Percentiles rank a stretch among this genome's conserved stretches.
phyloP scores from a whole-genome alignment of 495 filamentous ascomycete species.

The Xylaria telfairii region DNA sequence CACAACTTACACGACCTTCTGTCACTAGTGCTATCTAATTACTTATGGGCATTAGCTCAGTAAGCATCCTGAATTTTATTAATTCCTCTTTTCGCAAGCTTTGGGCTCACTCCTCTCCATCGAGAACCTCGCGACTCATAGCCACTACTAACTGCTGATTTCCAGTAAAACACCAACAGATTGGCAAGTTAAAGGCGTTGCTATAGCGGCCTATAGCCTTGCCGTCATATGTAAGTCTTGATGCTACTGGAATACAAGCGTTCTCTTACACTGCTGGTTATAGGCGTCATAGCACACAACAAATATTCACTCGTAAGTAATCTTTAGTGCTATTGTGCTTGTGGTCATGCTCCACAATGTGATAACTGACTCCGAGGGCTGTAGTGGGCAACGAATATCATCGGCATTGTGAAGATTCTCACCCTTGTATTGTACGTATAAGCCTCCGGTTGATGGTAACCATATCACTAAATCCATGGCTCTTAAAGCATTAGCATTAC shows the following conservation, averaged over 20 bases:
- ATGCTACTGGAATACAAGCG: background rate
- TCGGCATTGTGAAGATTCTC: constrained; percentile 62
- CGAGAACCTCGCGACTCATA: background rate
- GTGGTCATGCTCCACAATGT: background rate
- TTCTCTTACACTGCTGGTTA: background rate
- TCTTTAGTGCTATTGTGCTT: background rate
- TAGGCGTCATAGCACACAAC: constrained; percentile 60
- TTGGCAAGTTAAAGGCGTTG: constrained; percentile 70
- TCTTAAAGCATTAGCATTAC: constrained; percentile 55
- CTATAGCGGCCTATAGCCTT: constrained; percentile 63
- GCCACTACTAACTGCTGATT: background rate
- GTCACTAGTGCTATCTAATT: constrained; percentile 23
- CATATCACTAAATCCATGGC: background rate
- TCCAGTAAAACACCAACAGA: constrained; percentile 47
- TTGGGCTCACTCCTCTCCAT: background rate
- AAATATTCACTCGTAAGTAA: constrained; percentile 53
- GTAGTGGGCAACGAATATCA: constrained; percentile 55
- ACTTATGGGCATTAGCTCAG: constrained; percentile 52
- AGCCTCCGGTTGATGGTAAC: background rate
- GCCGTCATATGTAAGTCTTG: constrained; percentile 51
- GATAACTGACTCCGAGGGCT: background rate
- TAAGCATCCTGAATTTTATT: constrained; percentile 46
- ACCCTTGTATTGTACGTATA: constrained; percentile 56
- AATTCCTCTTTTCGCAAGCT: background rate
- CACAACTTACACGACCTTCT: background rate